These are phyloP conservation scores for Cyclocybe aegerita DNA, from an alignment of 768 basidiomycete species.

Conservation along the genomic window DNA sequence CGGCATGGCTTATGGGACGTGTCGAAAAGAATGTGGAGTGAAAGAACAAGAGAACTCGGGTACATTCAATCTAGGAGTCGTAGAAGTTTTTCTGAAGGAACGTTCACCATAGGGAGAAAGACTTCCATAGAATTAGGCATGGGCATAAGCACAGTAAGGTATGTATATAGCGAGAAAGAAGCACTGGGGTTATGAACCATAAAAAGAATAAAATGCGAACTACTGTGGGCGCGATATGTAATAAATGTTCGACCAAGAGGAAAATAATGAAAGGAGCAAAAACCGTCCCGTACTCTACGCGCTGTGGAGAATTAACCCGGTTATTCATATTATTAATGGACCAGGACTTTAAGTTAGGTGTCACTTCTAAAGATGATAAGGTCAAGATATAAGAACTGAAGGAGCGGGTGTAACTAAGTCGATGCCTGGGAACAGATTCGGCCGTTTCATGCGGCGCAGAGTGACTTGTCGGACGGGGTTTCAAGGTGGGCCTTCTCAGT, in stretches of 20 bases:
- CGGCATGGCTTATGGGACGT: no score
- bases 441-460: conserved; percentile 42
- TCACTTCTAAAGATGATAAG: conserved; percentile 34
- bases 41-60: no score
- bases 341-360: conserved; percentile 19
- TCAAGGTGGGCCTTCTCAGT: conserved; percentile 33
- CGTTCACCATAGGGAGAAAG: no score
- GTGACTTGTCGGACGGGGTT: conserved; percentile 48
- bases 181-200: no score
- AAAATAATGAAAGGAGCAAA: conserved; percentile 25
- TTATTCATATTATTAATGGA: conserved; percentile 42
- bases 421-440: conserved; percentile 24
- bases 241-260: conserved; percentile 10
- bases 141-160: no score
- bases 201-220: no score
- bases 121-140: no score
- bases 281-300: conserved; percentile 31
- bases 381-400: conserved; percentile 39
- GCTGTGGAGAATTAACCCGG: conserved; percentile 20
- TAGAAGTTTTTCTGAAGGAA: no score
- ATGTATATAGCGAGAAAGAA: no score
- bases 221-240: conserved; percentile 10
- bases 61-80: no score
- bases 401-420: conserved; percentile 40
- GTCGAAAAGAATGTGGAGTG: no score